phyloP scores from a whole-genome alignment of 2,329 filamentous ascomycete species.

The Clarireedia homoeocarpa region DNA sequence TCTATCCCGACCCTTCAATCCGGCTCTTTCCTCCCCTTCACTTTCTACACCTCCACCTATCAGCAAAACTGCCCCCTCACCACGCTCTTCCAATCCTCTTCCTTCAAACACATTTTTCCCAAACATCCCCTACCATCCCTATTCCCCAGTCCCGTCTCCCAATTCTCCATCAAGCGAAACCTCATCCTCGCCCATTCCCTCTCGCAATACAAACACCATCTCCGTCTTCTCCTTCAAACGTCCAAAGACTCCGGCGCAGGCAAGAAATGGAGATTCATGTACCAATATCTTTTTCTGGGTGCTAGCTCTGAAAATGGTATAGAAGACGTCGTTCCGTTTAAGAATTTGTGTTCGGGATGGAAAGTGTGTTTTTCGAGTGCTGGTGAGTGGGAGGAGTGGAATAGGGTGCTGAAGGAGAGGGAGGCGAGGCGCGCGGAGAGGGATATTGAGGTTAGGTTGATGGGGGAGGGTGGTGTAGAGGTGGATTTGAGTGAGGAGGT shows the following conservation, averaged over 20 bases:
- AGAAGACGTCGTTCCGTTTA: neutral
- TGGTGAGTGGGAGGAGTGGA: neutral
- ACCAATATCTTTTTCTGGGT: neutral
- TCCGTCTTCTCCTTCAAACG: neutral
- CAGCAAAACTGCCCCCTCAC: neutral
- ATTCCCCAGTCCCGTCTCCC: neutral
- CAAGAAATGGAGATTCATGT: neutral
- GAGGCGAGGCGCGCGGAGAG: neutral
- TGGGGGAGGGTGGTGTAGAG: neutral
- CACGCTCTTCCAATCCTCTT: neutral
- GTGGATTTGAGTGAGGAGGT: neutral
- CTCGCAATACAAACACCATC: neutral
- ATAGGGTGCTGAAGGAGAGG: neutral
- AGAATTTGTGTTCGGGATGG: neutral
- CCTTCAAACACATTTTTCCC: neutral
- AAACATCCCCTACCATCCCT: neutral
- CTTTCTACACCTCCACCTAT: neutral
- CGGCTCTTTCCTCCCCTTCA: neutral
- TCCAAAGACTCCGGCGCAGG: neutral
- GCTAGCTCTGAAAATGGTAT: neutral
- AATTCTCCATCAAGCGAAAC: neutral
- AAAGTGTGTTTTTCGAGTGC: neutral
- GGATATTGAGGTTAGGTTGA: neutral
- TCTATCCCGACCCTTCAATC: neutral
- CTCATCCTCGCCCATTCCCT: neutral